Evolutionary conservation across 2,329 filamentous ascomycete species (phyloP), one percentile per base, ranked within the genome.

Genomic region (Nothophaeocryptopus gaeumannii): DNA sequence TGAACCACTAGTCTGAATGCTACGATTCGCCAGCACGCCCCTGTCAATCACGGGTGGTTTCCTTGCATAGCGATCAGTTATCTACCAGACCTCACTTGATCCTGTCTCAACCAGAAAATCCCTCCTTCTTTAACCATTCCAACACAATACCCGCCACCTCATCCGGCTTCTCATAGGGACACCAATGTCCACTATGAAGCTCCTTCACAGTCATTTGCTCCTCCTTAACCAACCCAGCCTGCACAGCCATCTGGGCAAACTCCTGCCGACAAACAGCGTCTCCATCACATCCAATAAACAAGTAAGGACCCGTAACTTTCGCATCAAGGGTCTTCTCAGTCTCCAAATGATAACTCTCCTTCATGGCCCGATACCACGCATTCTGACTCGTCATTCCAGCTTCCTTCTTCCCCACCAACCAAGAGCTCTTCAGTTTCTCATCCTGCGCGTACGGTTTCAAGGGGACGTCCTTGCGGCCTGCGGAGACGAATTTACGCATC

Each of bases 391-490:
- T 67, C 39, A 72, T 65, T 1, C 70, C 66, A 15, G 63, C 66
- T 8, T 59, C 56, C 7, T 43, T 50, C 33, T 48, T 67, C 10
- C 61, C 61, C 10, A 64, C 52, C 9, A 73, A 58, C 59, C 71
- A 74, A 1, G 54, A 54, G 33, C 68, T 56, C 40, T 64, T 62
- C 48, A 70, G 64, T 11, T 54, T 50, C 0, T 55, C 38, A 5
- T 69, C 62, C 12, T 56, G 50, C 1, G 69, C 71, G 37, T 72
- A 74, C 0, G 60, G 36, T 20, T 67, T 65, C 15, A 72, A 43
- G 9, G 63, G 55, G 5, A 59, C 53, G 32, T 65, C 61, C 10
- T 53, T 56, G 10, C 60, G 54, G 16, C 51, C 50, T 2, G 41
- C 16, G 3, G 34, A 34, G 33, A 66, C 15, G 44, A 52, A 65